phyloP scores from a whole-genome alignment of 2,329 filamentous ascomycete species.

The Ambrosiella cleistominuta region DNA sequence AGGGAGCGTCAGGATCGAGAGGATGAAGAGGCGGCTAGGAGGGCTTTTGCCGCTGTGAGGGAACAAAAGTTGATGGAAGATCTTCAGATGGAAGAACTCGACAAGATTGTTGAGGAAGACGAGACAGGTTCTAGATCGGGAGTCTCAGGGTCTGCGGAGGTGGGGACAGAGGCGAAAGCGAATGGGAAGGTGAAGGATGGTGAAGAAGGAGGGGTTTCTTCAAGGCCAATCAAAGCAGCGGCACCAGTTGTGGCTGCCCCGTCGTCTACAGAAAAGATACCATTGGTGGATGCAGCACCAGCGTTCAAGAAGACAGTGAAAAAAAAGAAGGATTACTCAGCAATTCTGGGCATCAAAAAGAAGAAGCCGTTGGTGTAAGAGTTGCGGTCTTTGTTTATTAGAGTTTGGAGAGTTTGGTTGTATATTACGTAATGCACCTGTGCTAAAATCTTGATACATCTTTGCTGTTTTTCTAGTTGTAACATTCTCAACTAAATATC shows the following conservation, averaged over 20 bases:
- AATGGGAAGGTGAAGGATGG: not conserved
- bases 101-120: conserved; percentile 8
- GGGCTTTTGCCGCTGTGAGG: conserved; percentile 53
- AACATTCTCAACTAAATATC: too few species aligned
- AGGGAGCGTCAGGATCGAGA: conserved; percentile 54
- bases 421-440: too few species aligned
- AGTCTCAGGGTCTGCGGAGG: not conserved
- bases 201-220: not conserved
- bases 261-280: conserved; percentile 14
- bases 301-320: conserved; percentile 61
- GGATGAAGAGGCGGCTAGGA: conserved; percentile 63
- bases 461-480: too few species aligned
- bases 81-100: conserved; percentile 23
- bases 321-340: conserved; percentile 68
- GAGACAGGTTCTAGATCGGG: not conserved
- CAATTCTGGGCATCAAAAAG: conserved; percentile 73
- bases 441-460: too few species aligned
- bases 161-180: not conserved
- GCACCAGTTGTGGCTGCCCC: not conserved
- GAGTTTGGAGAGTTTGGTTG: not conserved
- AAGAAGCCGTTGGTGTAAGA: conserved; percentile 43
- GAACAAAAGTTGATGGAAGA: conserved; percentile 36
- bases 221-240: not conserved
- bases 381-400: not conserved
- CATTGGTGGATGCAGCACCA: conserved; percentile 12